Base-by-base conservation (phyloP, 1,139 yeast genomes). In the Arxiozyma slooffiae region DNA sequence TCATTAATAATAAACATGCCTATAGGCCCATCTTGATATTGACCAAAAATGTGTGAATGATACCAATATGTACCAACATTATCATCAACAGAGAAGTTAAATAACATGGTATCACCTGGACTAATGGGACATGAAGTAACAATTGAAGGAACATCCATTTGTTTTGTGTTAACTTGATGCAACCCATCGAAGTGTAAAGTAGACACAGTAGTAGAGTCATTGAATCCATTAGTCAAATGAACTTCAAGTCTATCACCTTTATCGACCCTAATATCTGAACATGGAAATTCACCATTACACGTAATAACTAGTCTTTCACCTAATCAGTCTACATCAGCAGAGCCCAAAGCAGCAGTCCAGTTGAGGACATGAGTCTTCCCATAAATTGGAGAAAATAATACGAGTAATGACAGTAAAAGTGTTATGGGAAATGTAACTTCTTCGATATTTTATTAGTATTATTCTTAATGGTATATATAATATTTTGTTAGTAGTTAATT, bases 41-140 rank as follows among this genome's bases (percentile, higher is more conserved):
- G 95, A 53, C 86, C 83, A 14, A 78, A 76, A 26, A 86, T 78
- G 69, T 90, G 97, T 16, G 96, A 85, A 68, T 90, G 97, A 72
- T 90, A 90, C 97, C 97, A 90, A 73, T 77, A 90, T 4, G 95
- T 79, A 55, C 97, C 97, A 46, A 75, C 78, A 67, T 90, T 96
- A 65, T 82, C 80, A 14, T 75, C 74, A 44, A 88, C 88, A 11
- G 95, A 84, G 68, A 90, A 90, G 72, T 90, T 87, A 73, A 82
- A 80, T 50, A 79, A 65, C 68, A 84, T 77, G 14, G 84, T 77
- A 52, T 74, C 75, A 26, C 87, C 87, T 1, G 94, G 85, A 14
- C 85, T 79, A 53, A 87, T 81, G 38, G 96, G 95, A 73, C 96
- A 88, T 69, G 90, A 97, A 26, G 87, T 81, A 34, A 89, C 77